Percentiles rank a stretch among this genome's conserved stretches.
Conservation (phyloP, 2,329 filamentous ascomycete species). For the Xylariaceae sp. region DNA sequence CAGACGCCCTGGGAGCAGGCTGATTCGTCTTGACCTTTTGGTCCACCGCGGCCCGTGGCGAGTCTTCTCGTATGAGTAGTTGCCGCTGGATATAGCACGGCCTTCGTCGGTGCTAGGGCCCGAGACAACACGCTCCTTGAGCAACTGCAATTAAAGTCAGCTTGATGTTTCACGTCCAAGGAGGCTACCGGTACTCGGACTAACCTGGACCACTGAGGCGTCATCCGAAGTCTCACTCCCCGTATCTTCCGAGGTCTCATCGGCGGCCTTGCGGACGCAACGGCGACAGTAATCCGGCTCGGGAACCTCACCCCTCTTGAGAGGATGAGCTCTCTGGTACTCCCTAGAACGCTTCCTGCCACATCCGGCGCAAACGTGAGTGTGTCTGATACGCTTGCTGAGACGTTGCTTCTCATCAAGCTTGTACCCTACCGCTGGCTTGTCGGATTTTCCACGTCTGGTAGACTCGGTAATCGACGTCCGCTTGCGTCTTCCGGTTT, state of each 20-base stretch:
- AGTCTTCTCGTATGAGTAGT: conserved; percentile 4
- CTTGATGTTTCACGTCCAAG: no score
- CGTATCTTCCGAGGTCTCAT: no score
- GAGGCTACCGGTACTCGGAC: not conserved
- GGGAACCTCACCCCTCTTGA: conserved; percentile 19
- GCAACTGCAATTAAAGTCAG: conserved; percentile 6
- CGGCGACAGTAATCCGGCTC: conserved; percentile 14
- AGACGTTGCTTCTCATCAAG: conserved; percentile 6
- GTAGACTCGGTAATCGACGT: no score
- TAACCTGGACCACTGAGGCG: no score
- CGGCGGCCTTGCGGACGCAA: no score
- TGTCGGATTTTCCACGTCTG: no score
- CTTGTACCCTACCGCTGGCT: no score
- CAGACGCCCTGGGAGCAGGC: conserved; percentile 8
- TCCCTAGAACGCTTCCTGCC: conserved; percentile 16
- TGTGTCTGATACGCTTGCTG: conserved; percentile 15
- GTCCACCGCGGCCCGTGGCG: conserved; percentile 1
- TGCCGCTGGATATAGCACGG: not conserved
- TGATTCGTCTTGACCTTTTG: not conserved
- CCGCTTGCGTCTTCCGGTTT: no score
- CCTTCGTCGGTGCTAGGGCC: conserved; percentile 6
- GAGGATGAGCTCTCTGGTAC: conserved; percentile 17
- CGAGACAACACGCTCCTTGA: not conserved
- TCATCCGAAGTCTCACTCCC: no score
- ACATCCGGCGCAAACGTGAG: conserved; percentile 18